phyloP scores from a whole-genome alignment of 2,329 filamentous ascomycete species.

The Colletotrichum lini region DNA sequence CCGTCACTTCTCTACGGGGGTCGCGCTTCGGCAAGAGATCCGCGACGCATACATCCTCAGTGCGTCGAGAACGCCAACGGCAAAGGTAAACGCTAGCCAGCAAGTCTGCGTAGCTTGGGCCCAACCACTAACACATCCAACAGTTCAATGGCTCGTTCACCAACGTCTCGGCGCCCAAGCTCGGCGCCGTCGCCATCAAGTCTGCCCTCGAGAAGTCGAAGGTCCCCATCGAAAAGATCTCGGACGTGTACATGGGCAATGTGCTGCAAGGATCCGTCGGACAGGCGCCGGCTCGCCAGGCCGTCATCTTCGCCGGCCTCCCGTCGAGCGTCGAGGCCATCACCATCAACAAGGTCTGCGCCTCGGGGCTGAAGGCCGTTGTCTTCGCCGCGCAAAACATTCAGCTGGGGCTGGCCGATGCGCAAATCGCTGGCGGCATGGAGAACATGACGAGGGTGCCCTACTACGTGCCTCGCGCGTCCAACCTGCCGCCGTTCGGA shows the following conservation, averaged over 20 bases:
- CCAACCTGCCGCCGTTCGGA: slow-evolving; percentile 86
- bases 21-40: slow-evolving; percentile 73
- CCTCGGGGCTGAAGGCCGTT: slow-evolving; percentile 94
- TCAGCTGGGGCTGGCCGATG: slow-evolving; percentile 89
- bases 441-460: slow-evolving; percentile 97
- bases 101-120: neutral
- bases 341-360: slow-evolving; percentile 98
- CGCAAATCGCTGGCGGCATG: slow-evolving; percentile 94
- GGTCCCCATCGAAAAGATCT: slow-evolving; percentile 84
- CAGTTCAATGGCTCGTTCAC: slow-evolving; percentile 96
- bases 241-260: slow-evolving; percentile 97
- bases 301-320: slow-evolving; percentile 88
- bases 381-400: slow-evolving; percentile 93
- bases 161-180: slow-evolving; percentile 85
- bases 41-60: slow-evolving; percentile 95
- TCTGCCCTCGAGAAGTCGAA: slow-evolving; percentile 89
- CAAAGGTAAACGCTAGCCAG: slow-evolving; percentile 73
- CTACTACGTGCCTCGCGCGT: slow-evolving; percentile 89
- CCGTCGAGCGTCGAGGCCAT: slow-evolving; percentile 86
- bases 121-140: slow-evolving; percentile 36
- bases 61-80: slow-evolving; percentile 89
- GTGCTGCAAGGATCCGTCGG: slow-evolving; percentile 88
- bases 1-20: slow-evolving; percentile 63
- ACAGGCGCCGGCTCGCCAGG: slow-evolving; percentile 93
- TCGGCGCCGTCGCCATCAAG: slow-evolving; percentile 93